A percentile compares a stretch with the other conserved stretches of the same genome.
Conservation (phyloP, 2,329 filamentous ascomycete species). For the Clonostachys rosea region DNA sequence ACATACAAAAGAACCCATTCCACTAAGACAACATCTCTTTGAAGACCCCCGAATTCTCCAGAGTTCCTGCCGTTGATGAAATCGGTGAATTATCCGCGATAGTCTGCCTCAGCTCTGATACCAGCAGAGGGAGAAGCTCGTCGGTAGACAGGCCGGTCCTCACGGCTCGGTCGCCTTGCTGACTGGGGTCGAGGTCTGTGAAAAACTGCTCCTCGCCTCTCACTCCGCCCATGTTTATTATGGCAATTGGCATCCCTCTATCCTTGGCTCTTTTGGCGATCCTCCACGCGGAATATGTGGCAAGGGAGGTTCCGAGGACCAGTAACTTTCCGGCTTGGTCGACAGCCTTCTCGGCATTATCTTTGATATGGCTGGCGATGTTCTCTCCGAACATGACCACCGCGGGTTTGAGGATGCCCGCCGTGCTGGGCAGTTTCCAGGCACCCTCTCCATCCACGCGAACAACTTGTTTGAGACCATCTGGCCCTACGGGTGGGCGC, state of each 20-base stretch:
- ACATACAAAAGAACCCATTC: constrained; percentile 6
- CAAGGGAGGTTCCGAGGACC: constrained; percentile 82
- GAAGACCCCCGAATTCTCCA: constrained; percentile 32
- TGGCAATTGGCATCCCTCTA: constrained; percentile 76
- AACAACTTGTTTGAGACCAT: constrained; percentile 54
- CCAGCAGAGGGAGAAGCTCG: constrained; percentile 50
- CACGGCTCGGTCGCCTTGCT: constrained; percentile 46
- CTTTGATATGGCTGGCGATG: constrained; percentile 66
- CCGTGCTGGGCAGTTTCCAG: constrained; percentile 60
- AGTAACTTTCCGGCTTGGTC: constrained; percentile 72
- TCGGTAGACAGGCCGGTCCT: constrained; percentile 56
- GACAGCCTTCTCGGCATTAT: constrained; percentile 72
- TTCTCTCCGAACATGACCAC: constrained; percentile 97
- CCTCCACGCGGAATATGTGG: constrained; percentile 93
- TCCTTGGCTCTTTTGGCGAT: constrained; percentile 80
- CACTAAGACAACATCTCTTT: constrained; percentile 56
- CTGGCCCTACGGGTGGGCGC: constrained; percentile 49
- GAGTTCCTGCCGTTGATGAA: neutral
- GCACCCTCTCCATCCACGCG: constrained; percentile 77
- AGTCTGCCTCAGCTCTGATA: constrained; percentile 40
- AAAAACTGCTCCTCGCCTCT: constrained; percentile 75
- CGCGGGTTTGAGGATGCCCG: constrained; percentile 84
- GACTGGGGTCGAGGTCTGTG: constrained; percentile 43
- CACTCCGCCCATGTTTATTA: constrained; percentile 84
- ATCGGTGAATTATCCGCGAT: constrained; percentile 2